Conservation (phyloP, 2,329 filamentous ascomycete species). For the Coniella lustricola region DNA sequence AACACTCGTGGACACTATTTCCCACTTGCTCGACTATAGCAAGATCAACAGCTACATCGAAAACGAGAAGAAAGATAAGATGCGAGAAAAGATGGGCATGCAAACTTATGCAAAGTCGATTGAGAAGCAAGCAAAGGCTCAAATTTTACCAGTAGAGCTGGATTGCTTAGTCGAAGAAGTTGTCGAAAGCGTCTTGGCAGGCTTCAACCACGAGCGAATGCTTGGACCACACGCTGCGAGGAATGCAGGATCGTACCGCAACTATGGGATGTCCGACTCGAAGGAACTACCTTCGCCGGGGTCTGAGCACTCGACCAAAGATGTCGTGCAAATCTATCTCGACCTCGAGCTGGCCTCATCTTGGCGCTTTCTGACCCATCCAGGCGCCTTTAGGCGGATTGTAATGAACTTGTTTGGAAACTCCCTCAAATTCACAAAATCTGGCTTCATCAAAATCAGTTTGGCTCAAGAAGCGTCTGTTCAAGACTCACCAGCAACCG, state of each 20-base stretch:
- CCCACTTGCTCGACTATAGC: slow-evolving; percentile 47
- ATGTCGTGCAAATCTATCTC: slow-evolving; percentile 32
- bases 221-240: slow-evolving; percentile 6
- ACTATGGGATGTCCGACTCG: slow-evolving; percentile 1
- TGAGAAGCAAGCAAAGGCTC: background rate
- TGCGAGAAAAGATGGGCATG: slow-evolving; percentile 12
- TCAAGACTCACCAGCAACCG: slow-evolving; percentile 7
- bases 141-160: slow-evolving; percentile 26
- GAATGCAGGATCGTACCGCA: background rate
- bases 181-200: slow-evolving; percentile 39
- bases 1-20: slow-evolving; percentile 46
- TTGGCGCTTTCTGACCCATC: slow-evolving; percentile 47
- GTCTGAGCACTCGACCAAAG: background rate
- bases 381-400: slow-evolving; percentile 40
- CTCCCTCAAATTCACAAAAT: slow-evolving; percentile 43
- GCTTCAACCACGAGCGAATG: slow-evolving; percentile 31
- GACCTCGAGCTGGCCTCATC: slow-evolving; percentile 37
- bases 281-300: background rate
- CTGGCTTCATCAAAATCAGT: slow-evolving; percentile 17
- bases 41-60: slow-evolving; percentile 40
- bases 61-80: slow-evolving; percentile 12
- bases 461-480: slow-evolving; percentile 12
- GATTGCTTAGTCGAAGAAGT: slow-evolving; percentile 39
- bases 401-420: slow-evolving; percentile 51
- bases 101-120: slow-evolving; percentile 8